A percentile compares a stretch with the other conserved stretches of the same genome.
phyloP scores from a whole-genome alignment of 2,329 filamentous ascomycete species.

The Leptodontidium sp. region DNA sequence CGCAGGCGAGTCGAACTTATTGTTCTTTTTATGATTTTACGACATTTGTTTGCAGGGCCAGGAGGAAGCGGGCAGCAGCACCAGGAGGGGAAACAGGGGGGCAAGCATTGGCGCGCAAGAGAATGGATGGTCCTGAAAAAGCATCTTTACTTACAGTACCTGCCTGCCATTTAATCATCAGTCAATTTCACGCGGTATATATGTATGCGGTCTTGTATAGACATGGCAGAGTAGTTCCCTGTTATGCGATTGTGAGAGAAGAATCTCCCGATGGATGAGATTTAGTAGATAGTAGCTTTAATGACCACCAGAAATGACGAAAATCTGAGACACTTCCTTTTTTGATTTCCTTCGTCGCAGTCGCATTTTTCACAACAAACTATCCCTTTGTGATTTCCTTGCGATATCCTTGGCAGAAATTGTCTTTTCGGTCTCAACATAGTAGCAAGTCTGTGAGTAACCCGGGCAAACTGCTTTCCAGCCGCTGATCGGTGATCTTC shows the following conservation, averaged over 20 bases:
- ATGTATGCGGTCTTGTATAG: conserved; percentile 21
- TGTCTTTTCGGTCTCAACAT: neutral
- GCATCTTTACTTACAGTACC: conserved; percentile 4
- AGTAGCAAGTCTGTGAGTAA: neutral
- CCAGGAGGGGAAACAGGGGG: neutral
- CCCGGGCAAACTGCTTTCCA: neutral
- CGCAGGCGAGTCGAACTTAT: conserved; percentile 16
- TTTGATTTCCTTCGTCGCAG: conserved; percentile 14
- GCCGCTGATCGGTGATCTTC: conserved; percentile 14
- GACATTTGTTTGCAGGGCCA: conserved; percentile 11
- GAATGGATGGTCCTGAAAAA: conserved; percentile 12
- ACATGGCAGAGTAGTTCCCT: conserved; percentile 37
- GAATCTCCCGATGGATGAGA: conserved; percentile 3
- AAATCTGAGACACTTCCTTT: conserved; percentile 12
- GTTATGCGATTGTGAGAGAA: conserved; percentile 10
- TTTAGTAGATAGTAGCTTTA: conserved; percentile 36
- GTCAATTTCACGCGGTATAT: conserved; percentile 24
- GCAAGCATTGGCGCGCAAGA: conserved; percentile 13
- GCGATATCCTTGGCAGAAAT: neutral
- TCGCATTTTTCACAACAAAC: neutral
- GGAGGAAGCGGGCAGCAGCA: neutral
- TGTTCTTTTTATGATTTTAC: conserved; percentile 30
- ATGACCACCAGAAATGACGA: conserved; percentile 22
- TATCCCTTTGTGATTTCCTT: neutral
- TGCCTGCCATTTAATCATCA: conserved; percentile 12